These are phyloP conservation scores for Bidens hawaiensis DNA, from an alignment of 140 eudicot species.

Conservation along the genomic window DNA sequence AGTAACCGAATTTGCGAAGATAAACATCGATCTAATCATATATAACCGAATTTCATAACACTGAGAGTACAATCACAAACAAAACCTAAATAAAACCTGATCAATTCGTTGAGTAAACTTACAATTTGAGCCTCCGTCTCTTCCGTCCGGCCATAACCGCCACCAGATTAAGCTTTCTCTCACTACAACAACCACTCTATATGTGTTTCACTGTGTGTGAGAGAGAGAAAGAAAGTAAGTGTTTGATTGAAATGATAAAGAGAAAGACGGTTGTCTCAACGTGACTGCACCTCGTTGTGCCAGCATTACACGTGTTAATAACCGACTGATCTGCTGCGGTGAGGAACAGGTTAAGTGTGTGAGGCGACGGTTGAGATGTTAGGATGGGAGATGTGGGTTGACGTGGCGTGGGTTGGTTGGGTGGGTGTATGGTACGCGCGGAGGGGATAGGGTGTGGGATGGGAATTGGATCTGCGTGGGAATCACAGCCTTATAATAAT, in stretches of 20 bases:
- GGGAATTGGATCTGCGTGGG: conserved; percentile 28
- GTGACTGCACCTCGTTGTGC: conserved; percentile 17
- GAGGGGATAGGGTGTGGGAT: conserved; percentile 11
- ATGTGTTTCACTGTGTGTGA: conserved; percentile 10
- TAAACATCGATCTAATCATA: too few species aligned
- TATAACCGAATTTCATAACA: conserved; percentile 9
- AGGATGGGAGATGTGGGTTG: neutral
- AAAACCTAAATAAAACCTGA: neutral
- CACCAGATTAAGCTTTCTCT: conserved; percentile 14
- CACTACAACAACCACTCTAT: neutral
- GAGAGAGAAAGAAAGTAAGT: neutral
- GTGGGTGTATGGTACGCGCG: neutral
- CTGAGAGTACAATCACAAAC: neutral
- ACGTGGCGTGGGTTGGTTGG: conserved; percentile 19
- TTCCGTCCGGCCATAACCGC: conserved; percentile 51
- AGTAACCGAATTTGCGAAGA: too few species aligned
- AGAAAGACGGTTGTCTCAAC: conserved; percentile 33
- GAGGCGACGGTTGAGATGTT: conserved; percentile 14
- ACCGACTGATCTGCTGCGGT: conserved; percentile 7
- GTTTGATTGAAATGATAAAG: conserved; percentile 30
- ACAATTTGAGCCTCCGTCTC: conserved; percentile 46
- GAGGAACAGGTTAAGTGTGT: conserved; percentile 16
- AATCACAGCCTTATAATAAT: conserved; percentile 21
- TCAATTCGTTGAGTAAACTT: conserved; percentile 17
- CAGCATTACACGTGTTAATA: conserved; percentile 36